Evolutionary conservation across 768 basidiomycete species (phyloP).

Genomic region (Inosperma sp.): DNA sequence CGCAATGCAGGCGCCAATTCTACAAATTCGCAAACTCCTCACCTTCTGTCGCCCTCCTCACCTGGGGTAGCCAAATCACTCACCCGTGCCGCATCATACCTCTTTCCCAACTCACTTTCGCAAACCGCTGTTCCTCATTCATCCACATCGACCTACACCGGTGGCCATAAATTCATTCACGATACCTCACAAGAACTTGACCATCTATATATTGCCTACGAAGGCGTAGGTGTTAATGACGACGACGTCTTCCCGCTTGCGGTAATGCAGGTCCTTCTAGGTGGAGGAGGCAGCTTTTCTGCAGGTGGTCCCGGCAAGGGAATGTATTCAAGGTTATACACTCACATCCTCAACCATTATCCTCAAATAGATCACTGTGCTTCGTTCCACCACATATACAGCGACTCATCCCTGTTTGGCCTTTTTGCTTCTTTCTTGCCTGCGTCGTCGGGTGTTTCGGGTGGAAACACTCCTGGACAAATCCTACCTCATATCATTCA

Average conservation of each 20-base stretch:
- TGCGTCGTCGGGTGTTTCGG: slow-evolving; percentile 47
- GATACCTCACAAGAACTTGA: slow-evolving; percentile 70
- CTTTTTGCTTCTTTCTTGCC: slow-evolving; percentile 84
- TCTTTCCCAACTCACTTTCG: slow-evolving; percentile 46
- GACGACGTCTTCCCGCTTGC: slow-evolving; percentile 91
- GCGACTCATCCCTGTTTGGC: slow-evolving; percentile 90
- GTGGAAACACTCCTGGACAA: slow-evolving; percentile 61
- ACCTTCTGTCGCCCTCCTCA: slow-evolving; percentile 54
- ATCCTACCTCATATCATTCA: slow-evolving; percentile 83
- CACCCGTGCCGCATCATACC: slow-evolving; percentile 74
- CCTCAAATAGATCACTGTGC: slow-evolving; percentile 92
- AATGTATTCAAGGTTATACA: slow-evolving; percentile 97
- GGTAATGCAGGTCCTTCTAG: slow-evolving; percentile 90
- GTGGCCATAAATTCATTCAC: slow-evolving; percentile 71
- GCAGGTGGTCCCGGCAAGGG: slow-evolving; percentile 98
- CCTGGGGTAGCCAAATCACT: slow-evolving; percentile 56
- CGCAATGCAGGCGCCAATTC: slow-evolving; percentile 29
- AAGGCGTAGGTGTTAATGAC: slow-evolving; percentile 87
- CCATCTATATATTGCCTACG: slow-evolving; percentile 90
- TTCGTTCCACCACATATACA: slow-evolving; percentile 96
- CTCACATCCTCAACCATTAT: slow-evolving; percentile 92
- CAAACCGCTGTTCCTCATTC: slow-evolving; percentile 27
- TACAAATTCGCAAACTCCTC: slow-evolving; percentile 40
- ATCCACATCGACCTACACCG: slow-evolving; percentile 67
- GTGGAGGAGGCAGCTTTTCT: slow-evolving; percentile 95